Conservation (phyloP, 225 moss, liverwort and hornwort genomes). For the Physcomitrellopsis africana region DNA sequence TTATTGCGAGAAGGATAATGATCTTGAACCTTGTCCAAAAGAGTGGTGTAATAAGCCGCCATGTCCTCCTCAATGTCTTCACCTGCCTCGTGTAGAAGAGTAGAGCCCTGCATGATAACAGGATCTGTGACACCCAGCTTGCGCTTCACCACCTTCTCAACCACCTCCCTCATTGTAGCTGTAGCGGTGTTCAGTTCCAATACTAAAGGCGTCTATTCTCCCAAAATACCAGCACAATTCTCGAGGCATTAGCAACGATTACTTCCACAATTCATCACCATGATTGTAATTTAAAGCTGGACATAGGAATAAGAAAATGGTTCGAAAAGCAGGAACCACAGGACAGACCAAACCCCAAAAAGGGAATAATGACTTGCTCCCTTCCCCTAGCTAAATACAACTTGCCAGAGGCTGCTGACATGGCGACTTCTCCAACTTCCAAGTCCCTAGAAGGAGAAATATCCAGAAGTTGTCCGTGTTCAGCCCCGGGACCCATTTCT, state of each 20-base stretch:
- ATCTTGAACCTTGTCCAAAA: constrained; percentile 76
- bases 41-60: constrained; percentile 66
- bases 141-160: constrained; percentile 78
- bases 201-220: constrained; percentile 78
- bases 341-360: too few species aligned
- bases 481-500: too few species aligned
- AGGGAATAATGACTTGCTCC: too few species aligned
- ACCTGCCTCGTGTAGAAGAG: constrained; percentile 86
- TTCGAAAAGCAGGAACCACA: too few species aligned
- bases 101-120: constrained; percentile 83
- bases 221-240: constrained; percentile 23
- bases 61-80: constrained; percentile 93
- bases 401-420: too few species aligned
- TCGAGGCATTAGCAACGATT: constrained; percentile 27
- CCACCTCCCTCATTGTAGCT: constrained; percentile 84
- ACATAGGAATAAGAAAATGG: too few species aligned
- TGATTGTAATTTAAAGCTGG: background rate
- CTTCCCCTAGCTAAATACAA: too few species aligned
- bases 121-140: constrained; percentile 84
- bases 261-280: constrained; percentile 21
- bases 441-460: too few species aligned
- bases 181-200: constrained; percentile 82
- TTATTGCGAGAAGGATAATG: constrained; percentile 21
- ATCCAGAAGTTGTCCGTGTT: too few species aligned
- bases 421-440: too few species aligned